Evolutionary conservation across 495 filamentous ascomycete genomes (phyloP).

Genomic region (Aspergillus panamensis): DNA sequence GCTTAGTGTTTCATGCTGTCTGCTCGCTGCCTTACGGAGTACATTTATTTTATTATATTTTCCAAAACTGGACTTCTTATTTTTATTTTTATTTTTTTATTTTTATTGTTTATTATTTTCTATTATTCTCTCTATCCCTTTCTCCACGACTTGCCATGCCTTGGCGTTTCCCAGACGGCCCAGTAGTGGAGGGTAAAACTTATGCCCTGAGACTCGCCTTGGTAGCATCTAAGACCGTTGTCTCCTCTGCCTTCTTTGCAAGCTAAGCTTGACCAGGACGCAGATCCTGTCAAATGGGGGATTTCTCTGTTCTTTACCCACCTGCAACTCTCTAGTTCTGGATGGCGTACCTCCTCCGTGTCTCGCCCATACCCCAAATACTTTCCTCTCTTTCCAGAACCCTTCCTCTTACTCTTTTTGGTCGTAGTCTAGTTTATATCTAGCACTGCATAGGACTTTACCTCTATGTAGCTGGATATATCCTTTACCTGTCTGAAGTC

Average conservation of each 20-base stretch:
- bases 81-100: slow-evolving; percentile 3
- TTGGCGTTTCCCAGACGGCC: slow-evolving; percentile 25
- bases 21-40: slow-evolving; percentile 18
- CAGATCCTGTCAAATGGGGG: slow-evolving; percentile 29
- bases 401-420: slow-evolving; percentile 15
- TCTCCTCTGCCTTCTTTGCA: slow-evolving; percentile 16
- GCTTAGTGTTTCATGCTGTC: slow-evolving; percentile 21
- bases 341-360: slow-evolving; percentile 20
- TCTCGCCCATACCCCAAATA: slow-evolving; percentile 19
- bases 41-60: background rate
- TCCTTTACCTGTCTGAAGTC: slow-evolving; percentile 16
- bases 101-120: background rate
- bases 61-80: background rate
- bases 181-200: slow-evolving; percentile 18
- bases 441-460: slow-evolving; percentile 3
- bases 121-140: slow-evolving; percentile 7
- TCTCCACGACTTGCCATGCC: slow-evolving; percentile 23
- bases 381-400: slow-evolving; percentile 26
- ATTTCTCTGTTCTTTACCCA: slow-evolving; percentile 22
- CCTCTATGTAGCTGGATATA: slow-evolving; percentile 13
- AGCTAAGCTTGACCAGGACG: slow-evolving; percentile 29
- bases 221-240: slow-evolving; percentile 19
- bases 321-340: slow-evolving; percentile 24
- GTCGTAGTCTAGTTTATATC: slow-evolving; percentile 15
- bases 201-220: slow-evolving; percentile 9